phyloP scores from a whole-genome alignment of 257 asterid species.

The Leptodermis oblonga region DNA sequence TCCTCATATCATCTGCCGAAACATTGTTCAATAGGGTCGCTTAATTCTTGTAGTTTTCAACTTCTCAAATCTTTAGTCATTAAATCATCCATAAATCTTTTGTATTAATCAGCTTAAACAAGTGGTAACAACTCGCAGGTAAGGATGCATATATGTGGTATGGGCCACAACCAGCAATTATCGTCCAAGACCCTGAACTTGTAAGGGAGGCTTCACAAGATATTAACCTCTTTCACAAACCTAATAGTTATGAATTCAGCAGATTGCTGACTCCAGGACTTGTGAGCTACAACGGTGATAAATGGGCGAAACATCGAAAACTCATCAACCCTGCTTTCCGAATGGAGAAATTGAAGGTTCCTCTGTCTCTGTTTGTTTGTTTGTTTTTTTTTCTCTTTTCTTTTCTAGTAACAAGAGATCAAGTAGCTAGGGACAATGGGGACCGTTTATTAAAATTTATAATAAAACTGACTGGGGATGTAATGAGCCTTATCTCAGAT shows the following conservation, averaged over 20 bases:
- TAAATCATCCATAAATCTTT: neutral
- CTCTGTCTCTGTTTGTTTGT: too few species aligned
- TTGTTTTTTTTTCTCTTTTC: too few species aligned
- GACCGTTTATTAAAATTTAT: too few species aligned
- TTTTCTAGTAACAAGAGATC: too few species aligned
- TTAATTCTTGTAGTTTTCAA: neutral
- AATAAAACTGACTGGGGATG: too few species aligned
- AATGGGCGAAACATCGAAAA: slow-evolving; percentile 3
- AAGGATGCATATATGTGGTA: neutral
- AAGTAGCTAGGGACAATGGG: too few species aligned
- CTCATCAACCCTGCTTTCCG: neutral
- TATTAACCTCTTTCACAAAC: neutral
- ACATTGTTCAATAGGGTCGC: neutral
- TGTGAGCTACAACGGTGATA: neutral
- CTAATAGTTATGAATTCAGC: neutral
- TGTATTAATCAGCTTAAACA: neutral
- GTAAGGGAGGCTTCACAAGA: neutral
- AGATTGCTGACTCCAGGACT: neutral
- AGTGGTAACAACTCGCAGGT: neutral
- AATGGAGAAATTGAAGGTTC: slow-evolving; percentile 1
- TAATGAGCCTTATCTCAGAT: too few species aligned
- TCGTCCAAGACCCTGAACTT: neutral
- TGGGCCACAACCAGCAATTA: neutral
- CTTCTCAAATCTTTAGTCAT: neutral
- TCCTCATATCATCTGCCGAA: too few species aligned